Percentiles rank a stretch among this genome's conserved stretches.
These are phyloP conservation scores for Dictyostelium purpureum DNA, from an alignment of 78 protist species.

Conservation along the genomic window DNA sequence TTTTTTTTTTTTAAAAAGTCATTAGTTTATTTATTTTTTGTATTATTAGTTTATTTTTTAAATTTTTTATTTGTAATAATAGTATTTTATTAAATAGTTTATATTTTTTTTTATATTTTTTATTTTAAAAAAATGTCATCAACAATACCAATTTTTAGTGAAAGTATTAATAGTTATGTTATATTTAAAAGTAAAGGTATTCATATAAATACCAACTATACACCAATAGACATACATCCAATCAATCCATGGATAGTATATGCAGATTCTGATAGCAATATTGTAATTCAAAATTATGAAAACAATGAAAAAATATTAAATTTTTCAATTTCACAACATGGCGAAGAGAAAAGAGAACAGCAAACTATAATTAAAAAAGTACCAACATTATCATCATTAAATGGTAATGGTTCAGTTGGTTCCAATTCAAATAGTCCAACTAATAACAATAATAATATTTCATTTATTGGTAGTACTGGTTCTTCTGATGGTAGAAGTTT, in stretches of 20 bases:
- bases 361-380: conserved; percentile 36
- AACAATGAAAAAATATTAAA: conserved; percentile 57
- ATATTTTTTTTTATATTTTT: too few relatives aligned
- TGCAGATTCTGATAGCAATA: conserved; percentile 48
- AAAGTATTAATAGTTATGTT: conserved; percentile 16
- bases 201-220: conserved; percentile 8
- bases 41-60: too few relatives aligned
- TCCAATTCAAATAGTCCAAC: background rate
- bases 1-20: too few relatives aligned
- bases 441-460: background rate
- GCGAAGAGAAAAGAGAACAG: conserved; percentile 55
- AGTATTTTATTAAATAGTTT: too few relatives aligned
- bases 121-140: too few relatives aligned
- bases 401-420: background rate
- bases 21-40: too few relatives aligned
- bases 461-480: background rate
- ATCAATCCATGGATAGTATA: conserved; percentile 67
- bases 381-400: conserved; percentile 22
- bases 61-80: too few relatives aligned
- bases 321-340: conserved; percentile 67
- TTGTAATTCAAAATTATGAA: conserved; percentile 50
- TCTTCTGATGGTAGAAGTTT: background rate
- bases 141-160: background rate
- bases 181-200: conserved; percentile 38
- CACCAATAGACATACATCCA: conserved; percentile 69